These are phyloP conservation scores for Carnegiea gigantea DNA, from an alignment of 179 eudicot genomes.

Conservation along the genomic window DNA sequence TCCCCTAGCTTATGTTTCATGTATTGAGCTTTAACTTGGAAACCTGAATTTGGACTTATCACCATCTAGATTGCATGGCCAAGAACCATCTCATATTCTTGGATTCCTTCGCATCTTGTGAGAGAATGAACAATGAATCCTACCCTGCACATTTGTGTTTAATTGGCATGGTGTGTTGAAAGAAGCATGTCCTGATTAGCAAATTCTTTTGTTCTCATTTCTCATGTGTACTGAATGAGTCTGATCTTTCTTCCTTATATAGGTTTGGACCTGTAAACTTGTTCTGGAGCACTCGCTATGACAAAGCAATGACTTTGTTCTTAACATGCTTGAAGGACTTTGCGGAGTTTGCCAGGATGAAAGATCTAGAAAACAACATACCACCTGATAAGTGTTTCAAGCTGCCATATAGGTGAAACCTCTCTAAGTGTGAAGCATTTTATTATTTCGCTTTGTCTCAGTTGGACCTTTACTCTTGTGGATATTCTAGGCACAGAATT, in stretches of 20 bases:
- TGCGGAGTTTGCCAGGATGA: slow-evolving; percentile 80
- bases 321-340: slow-evolving; percentile 94
- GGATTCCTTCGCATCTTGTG: not conserved
- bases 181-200: not conserved
- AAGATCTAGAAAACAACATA: slow-evolving; percentile 83
- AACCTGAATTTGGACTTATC: not conserved
- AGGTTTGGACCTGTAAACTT: slow-evolving; percentile 98
- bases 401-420: slow-evolving; percentile 79
- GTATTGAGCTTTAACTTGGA: not conserved
- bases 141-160: not conserved
- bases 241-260: slow-evolving; percentile 6
- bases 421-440: not conserved
- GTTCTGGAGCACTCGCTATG: slow-evolving; percentile 99
- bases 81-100: not conserved
- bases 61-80: not conserved
- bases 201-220: not conserved
- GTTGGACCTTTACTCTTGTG: not conserved
- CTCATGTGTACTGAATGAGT: not conserved
- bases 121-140: not conserved
- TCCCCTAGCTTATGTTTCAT: slow-evolving; percentile 2
- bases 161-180: not conserved
- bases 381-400: slow-evolving; percentile 86
- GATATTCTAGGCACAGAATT: not conserved
- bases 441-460: not conserved
- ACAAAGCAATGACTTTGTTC: slow-evolving; percentile 94